Percentiles rank a stretch among this genome's conserved stretches.
These are phyloP conservation scores for Dillenia suffruticosa DNA, from an alignment of 164 flowering plant genomes.

Conservation along the genomic window DNA sequence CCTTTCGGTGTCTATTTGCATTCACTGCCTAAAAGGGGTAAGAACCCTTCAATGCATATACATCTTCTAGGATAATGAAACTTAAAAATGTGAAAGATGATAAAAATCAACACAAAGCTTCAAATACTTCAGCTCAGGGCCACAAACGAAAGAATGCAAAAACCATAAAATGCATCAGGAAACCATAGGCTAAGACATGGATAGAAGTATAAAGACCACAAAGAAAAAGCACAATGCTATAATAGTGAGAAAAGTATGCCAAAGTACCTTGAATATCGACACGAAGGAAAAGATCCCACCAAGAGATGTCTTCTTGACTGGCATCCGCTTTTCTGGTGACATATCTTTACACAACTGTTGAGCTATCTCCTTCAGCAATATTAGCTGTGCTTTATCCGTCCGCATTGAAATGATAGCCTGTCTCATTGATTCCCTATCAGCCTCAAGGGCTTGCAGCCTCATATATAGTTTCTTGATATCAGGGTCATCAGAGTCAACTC, in stretches of 20 bases:
- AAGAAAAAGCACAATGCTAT: neutral
- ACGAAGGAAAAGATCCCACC: conserved; percentile 40
- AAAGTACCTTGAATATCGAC: conserved; percentile 63
- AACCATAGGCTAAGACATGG: neutral
- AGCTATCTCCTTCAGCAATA: conserved; percentile 84
- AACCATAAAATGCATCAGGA: neutral
- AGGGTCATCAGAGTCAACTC: conserved; percentile 47
- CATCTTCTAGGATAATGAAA: too few relatives aligned
- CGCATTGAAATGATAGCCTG: conserved; percentile 85
- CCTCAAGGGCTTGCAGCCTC: conserved; percentile 97
- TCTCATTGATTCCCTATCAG: conserved; percentile 94
- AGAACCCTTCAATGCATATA: too few relatives aligned
- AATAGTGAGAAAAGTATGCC: neutral
- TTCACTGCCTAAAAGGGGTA: too few relatives aligned
- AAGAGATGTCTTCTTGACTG: conserved; percentile 47
- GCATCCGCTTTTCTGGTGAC: conserved; percentile 49
- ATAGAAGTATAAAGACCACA: neutral
- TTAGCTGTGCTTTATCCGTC: conserved; percentile 85
- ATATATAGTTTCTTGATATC: conserved; percentile 78
- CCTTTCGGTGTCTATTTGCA: too few relatives aligned
- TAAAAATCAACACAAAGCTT: too few relatives aligned
- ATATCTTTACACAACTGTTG: conserved; percentile 75
- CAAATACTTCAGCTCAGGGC: too few relatives aligned
- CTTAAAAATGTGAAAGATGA: too few relatives aligned
- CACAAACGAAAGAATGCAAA: too few relatives aligned